Conservation (phyloP, 306 rosid species). For the Luffa aegyptiaca region DNA sequence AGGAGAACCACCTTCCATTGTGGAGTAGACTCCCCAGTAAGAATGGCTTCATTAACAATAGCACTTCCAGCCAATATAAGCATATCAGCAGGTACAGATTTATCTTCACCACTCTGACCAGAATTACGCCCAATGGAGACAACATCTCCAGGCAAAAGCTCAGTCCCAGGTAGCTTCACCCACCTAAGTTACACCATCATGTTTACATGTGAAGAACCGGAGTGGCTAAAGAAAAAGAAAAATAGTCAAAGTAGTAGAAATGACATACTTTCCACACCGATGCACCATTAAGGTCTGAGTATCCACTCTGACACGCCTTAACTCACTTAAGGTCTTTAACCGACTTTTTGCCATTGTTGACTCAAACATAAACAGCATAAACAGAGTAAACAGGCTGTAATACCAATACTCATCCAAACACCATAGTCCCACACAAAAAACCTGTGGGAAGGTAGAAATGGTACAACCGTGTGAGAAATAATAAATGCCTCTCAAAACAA, state of each 20-base stretch:
- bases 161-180: slow-evolving; percentile 81
- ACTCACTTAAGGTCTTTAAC: slow-evolving; percentile 88
- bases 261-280: slow-evolving; percentile 91
- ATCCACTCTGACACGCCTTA: slow-evolving; percentile 93
- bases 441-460: slow-evolving; percentile 31
- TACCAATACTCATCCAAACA: slow-evolving; percentile 99
- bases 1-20: slow-evolving; percentile 89
- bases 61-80: slow-evolving; percentile 94
- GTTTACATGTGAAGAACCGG: not conserved
- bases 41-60: slow-evolving; percentile 95
- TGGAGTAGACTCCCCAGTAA: slow-evolving; percentile 99
- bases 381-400: slow-evolving; percentile 92
- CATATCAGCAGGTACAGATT: slow-evolving; percentile 97
- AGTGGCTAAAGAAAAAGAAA: slow-evolving; percentile 2
- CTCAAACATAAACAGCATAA: slow-evolving; percentile 95
- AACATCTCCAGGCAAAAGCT: slow-evolving; percentile 96
- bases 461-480: slow-evolving; percentile 8
- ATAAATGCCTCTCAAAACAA: not conserved
- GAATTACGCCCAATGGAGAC: slow-evolving; percentile 88
- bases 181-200: slow-evolving; percentile 44
- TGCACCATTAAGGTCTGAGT: slow-evolving; percentile 87
- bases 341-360: slow-evolving; percentile 99
- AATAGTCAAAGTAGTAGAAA: slow-evolving; percentile 9
- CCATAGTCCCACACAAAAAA: slow-evolving; percentile 99
- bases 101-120: slow-evolving; percentile 83